phyloP scores from a whole-genome alignment of 306 rosid species.

The Senna tora region DNA sequence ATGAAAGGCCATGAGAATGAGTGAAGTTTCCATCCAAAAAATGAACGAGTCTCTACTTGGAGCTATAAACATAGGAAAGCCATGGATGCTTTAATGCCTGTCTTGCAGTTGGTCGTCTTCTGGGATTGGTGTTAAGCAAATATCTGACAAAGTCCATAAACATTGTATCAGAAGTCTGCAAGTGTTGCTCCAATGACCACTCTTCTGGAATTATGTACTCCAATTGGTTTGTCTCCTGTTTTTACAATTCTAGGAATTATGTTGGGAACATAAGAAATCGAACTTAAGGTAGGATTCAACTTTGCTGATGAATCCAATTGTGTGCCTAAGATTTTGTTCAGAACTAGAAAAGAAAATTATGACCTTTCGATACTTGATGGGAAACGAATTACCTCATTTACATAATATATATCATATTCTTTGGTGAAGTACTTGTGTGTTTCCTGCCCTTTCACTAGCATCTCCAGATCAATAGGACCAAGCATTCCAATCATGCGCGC shows the following conservation, averaged over 20 bases:
- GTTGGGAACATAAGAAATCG: not conserved
- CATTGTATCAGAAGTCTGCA: constrained; percentile 59
- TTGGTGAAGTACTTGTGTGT: constrained; percentile 90
- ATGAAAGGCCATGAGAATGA: constrained; percentile 20
- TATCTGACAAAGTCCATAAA: constrained; percentile 68
- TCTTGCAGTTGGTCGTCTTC: constrained; percentile 75
- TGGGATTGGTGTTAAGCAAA: constrained; percentile 77
- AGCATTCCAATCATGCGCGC: constrained; percentile 87
- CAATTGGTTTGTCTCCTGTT: constrained; percentile 80
- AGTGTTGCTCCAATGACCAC: constrained; percentile 71
- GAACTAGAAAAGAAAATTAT: not conserved
- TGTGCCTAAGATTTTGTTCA: not conserved
- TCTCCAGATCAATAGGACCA: constrained; percentile 88
- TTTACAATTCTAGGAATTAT: constrained; percentile 15
- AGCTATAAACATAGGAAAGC: constrained; percentile 71
- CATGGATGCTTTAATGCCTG: constrained; percentile 96
- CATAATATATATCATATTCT: constrained; percentile 78
- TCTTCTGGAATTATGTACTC: constrained; percentile 91
- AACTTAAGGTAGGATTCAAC: not conserved
- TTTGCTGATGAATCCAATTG: not conserved
- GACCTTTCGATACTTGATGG: constrained; percentile 5
- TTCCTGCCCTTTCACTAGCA: constrained; percentile 85
- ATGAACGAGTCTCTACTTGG: constrained; percentile 27
- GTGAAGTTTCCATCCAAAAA: constrained; percentile 30
- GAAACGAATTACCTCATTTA: constrained; percentile 85